Evolutionary conservation across 768 basidiomycete species (phyloP).

Genomic region (Pholiota microspora): DNA sequence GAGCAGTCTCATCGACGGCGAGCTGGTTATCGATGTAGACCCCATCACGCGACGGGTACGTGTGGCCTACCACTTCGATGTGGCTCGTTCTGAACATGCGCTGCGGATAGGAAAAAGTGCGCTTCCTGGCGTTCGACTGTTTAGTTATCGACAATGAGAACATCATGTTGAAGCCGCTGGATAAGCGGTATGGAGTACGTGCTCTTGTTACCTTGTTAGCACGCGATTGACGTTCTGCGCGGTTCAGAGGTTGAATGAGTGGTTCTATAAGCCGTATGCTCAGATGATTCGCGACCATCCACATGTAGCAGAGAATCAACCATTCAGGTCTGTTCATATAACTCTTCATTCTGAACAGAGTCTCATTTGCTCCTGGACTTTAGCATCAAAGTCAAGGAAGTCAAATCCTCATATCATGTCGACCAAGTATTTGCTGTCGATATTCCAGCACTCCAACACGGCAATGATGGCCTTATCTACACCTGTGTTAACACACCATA

Average conservation of each 20-base stretch:
- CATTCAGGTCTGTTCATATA: constrained; percentile 76
- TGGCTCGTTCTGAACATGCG: constrained; percentile 3
- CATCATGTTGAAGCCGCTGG: constrained; percentile 79
- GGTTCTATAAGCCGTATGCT: constrained; percentile 80
- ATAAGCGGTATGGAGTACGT: constrained; percentile 89
- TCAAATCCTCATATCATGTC: constrained; percentile 83
- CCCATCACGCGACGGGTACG: constrained; percentile 68
- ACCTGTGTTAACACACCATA: constrained; percentile 88
- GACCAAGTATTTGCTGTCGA: constrained; percentile 83
- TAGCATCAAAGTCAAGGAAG: constrained; percentile 87
- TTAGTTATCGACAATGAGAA: constrained; percentile 84
- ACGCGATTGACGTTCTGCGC: background rate
- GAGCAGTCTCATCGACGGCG: constrained; percentile 88
- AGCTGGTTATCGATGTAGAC: constrained; percentile 90
- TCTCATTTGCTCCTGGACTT: constrained; percentile 11
- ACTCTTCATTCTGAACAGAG: background rate
- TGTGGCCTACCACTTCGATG: constrained; percentile 6
- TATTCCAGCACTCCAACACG: constrained; percentile 85
- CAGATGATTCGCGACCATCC: constrained; percentile 71
- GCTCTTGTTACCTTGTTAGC: background rate
- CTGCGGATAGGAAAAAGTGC: constrained; percentile 63
- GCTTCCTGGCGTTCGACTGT: constrained; percentile 91
- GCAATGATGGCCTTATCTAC: constrained; percentile 95
- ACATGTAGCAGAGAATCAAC: constrained; percentile 56
- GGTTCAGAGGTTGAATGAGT: constrained; percentile 69